Conservation (phyloP, 805 yeast species). For the Zygosaccharomyces pseudorouxii region DNA sequence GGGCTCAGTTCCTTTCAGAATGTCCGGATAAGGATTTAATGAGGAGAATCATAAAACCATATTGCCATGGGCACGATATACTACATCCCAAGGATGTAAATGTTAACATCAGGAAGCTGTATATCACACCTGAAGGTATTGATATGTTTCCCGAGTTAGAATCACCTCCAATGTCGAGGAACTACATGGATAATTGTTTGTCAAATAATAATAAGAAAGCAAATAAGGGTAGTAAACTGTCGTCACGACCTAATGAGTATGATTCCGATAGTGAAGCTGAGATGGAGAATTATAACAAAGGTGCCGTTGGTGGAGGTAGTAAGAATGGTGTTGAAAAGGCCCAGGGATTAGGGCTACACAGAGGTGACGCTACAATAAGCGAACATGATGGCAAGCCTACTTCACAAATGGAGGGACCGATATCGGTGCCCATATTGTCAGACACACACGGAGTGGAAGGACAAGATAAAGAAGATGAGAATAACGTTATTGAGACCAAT, state of each 20-base stretch:
- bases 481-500: neutral
- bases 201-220: constrained; percentile 3
- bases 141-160: constrained; percentile 21
- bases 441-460: neutral
- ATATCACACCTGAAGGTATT: constrained; percentile 19
- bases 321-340: neutral
- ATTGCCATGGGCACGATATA: constrained; percentile 6
- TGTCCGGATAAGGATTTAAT: constrained; percentile 32
- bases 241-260: neutral
- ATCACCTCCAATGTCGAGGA: constrained; percentile 31
- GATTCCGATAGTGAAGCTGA: constrained; percentile 3
- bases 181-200: constrained; percentile 20
- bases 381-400: neutral
- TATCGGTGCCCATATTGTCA: constrained; percentile 1
- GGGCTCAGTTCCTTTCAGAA: constrained; percentile 29
- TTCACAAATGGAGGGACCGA: neutral
- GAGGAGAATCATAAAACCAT: constrained; percentile 31
- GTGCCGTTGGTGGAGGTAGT: constrained; percentile 1
- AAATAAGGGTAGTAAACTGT: constrained; percentile 4
- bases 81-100: constrained; percentile 8
- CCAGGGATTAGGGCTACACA: neutral
- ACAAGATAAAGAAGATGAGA: neutral
- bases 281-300: constrained; percentile 1
- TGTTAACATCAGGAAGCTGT: constrained; percentile 16
- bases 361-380: neutral